Evolutionary conservation across 768 basidiomycete genomes (phyloP).

Genomic region (Grammothele lineata): DNA sequence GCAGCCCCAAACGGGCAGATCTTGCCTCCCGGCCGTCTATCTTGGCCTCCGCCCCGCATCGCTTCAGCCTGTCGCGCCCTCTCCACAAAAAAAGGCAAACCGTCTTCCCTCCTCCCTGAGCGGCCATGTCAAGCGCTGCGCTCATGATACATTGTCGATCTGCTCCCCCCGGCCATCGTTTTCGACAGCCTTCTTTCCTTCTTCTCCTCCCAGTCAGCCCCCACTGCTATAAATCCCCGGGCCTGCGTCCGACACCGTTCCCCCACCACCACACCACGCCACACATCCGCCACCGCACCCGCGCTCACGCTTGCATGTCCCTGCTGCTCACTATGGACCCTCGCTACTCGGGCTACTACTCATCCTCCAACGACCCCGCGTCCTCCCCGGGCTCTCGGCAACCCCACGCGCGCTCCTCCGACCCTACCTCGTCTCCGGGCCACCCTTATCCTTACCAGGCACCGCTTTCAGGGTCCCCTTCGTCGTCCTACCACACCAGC

Average conservation of each 20-base stretch:
- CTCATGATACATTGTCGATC: slow-evolving; percentile 18
- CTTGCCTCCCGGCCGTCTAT: slow-evolving; percentile 2
- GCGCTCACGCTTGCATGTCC: too few relatives aligned
- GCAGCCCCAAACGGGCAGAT: neutral
- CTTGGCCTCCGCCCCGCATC: slow-evolving; percentile 2
- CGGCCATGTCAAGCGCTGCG: slow-evolving; percentile 5
- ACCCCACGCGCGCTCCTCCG: slow-evolving; percentile 7
- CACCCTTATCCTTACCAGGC: slow-evolving; percentile 4
- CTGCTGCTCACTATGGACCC: slow-evolving; percentile 12
- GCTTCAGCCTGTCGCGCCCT: slow-evolving; percentile 1
- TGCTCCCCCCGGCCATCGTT: slow-evolving; percentile 15
- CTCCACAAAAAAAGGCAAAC: slow-evolving; percentile 8
- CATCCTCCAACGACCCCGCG: slow-evolving; percentile 1
- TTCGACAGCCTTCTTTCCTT: slow-evolving; percentile 10
- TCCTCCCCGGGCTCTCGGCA: slow-evolving; percentile 8
- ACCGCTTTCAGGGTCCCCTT: neutral
- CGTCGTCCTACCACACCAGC: neutral
- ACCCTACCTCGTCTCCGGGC: neutral
- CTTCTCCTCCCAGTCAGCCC: slow-evolving; percentile 4
- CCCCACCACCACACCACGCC: slow-evolving; percentile 1
- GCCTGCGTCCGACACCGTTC: slow-evolving; percentile 1
- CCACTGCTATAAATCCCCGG: slow-evolving; percentile 8
- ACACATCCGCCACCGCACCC: slow-evolving; percentile 1
- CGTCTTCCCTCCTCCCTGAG: neutral
- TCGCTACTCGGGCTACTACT: slow-evolving; percentile 12